Percentiles rank a stretch among this genome's conserved stretches.
phyloP scores from a whole-genome alignment of 2,329 filamentous ascomycete species.

The Septoria petroselini region DNA sequence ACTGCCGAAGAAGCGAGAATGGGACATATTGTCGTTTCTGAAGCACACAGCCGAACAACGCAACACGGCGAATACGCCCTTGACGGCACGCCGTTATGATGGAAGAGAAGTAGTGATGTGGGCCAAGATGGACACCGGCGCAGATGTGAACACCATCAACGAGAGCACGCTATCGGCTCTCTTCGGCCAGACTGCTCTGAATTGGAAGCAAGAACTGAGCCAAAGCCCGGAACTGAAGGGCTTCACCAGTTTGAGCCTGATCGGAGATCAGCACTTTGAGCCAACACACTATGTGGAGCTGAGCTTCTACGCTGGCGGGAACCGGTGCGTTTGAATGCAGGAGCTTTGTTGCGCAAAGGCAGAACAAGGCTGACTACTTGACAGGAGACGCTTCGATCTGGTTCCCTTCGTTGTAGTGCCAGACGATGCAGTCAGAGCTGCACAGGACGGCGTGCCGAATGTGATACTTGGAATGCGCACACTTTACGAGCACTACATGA shows the following conservation, averaged over 20 bases:
- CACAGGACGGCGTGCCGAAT: constrained; percentile 21
- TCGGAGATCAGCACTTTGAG: constrained; percentile 20
- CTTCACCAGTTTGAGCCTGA: constrained; percentile 10
- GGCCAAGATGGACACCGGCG: constrained; percentile 30
- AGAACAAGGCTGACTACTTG: background rate
- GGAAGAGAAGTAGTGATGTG: constrained; percentile 22
- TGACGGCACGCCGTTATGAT: constrained; percentile 21
- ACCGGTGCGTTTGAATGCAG: background rate
- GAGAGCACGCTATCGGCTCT: constrained; percentile 16
- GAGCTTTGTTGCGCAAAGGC: too few relatives aligned
- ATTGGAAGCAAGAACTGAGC: constrained; percentile 9
- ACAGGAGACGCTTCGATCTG: constrained; percentile 12
- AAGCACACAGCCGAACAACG: constrained; percentile 13
- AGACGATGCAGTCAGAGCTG: constrained; percentile 13
- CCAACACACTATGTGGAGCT: constrained; percentile 19
- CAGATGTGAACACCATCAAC: constrained; percentile 27
- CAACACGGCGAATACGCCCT: constrained; percentile 24
- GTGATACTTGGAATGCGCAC: constrained; percentile 17
- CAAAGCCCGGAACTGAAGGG: background rate
- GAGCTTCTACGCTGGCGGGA: constrained; percentile 16
- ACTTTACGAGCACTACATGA: constrained; percentile 18
- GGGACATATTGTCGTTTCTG: constrained; percentile 18
- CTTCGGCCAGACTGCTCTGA: constrained; percentile 7
- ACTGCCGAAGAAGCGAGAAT: constrained; percentile 22
- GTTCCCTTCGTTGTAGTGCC: constrained; percentile 20